These are phyloP conservation scores for Hymenoscyphus occultus DNA, from an alignment of 2,329 filamentous ascomycete genomes.

Conservation along the genomic window DNA sequence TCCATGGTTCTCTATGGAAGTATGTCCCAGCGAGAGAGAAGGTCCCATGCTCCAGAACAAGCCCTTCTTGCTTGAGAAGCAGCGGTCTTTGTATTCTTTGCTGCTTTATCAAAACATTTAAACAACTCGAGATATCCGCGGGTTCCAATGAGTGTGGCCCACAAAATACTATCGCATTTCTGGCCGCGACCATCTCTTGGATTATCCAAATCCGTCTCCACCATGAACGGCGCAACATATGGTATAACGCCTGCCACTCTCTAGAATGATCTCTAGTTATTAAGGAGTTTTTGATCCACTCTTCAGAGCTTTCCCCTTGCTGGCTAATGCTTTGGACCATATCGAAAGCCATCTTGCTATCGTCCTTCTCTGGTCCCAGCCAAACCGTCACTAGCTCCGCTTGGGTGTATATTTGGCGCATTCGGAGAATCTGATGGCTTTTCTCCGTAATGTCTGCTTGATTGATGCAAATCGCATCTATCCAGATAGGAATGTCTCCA, in stretches of 20 bases:
- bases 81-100: background rate
- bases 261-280: background rate
- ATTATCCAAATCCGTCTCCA: background rate
- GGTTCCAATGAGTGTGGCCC: background rate
- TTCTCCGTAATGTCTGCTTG: background rate
- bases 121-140: background rate
- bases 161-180: background rate
- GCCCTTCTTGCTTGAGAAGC: background rate
- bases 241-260: background rate
- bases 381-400: background rate
- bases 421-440: background rate
- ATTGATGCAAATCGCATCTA: background rate
- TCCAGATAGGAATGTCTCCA: background rate
- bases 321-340: background rate
- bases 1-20: background rate
- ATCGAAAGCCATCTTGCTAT: background rate
- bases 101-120: background rate
- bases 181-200: background rate
- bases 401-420: background rate
- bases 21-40: background rate
- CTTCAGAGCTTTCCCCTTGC: background rate
- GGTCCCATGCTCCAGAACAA: background rate
- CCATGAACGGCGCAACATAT: background rate
- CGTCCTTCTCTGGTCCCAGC: background rate
- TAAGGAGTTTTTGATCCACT: background rate